Evolutionary conservation across 2,329 filamentous ascomycete species (phyloP), one percentile per base, ranked within the genome.

Genomic region (Paraphoma sp.): DNA sequence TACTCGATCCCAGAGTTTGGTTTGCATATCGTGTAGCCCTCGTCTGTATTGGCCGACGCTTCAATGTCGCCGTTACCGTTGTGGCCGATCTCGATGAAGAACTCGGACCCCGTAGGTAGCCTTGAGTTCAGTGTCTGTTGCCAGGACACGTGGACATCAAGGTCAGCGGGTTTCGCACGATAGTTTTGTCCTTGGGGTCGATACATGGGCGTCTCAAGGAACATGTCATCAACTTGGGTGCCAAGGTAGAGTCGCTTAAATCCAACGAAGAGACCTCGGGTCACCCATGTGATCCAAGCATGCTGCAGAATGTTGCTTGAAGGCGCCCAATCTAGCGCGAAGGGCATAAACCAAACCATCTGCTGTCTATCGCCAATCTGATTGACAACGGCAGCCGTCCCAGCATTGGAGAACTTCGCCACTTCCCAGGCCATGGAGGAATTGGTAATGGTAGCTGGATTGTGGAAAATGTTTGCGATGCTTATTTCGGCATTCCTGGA

Each of bases 141-240:
- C 74, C 74, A 76, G 29, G 57, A 49, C 12, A 74, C 71, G 46
- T 75, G 71, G 18, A 59, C 14, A 16, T 55, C 57, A 1, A 76
- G 60, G 59, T 77, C 74, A 7, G 64, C 68, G 1, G 73, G 69
- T 23, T 68, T 70, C 52, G 84, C 76, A 17, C 83, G 81, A 75
- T 84, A 88, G 6, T 74, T 78, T 0, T 71, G 76, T 6, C 79
- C 80, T n/a, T 63, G 61, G 1, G 85, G 84, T n/a, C 60, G 44
- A 55, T 79, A 79, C 28, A 79, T 56, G 3, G 68, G 68, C 2
- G 76, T 79, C 68, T 78, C 76, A 17, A 89, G 76, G 63, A 87
- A 84, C 78, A 89, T 84, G 62, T 89, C 86, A 63, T 89, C 86
- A 31, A 88, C 82, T 65, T 87, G 85, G 11, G 84, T 82, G 72